Conservation (phyloP, 2,329 filamentous ascomycete genomes). For the Fusarium pseudocircinatum region DNA sequence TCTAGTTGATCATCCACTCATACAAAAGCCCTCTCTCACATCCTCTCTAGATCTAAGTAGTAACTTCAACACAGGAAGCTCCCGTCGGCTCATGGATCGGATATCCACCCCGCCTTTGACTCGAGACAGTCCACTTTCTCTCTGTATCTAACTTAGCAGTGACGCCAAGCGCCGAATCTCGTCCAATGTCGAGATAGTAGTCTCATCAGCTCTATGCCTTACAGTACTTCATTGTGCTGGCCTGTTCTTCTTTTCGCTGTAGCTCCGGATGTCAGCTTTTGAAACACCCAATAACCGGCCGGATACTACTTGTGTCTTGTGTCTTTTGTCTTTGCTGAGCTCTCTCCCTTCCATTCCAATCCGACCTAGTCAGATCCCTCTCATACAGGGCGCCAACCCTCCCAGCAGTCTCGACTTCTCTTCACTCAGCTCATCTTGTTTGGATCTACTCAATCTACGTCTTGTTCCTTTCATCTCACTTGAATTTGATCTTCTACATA, state of each 20-base stretch:
- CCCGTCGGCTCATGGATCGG: neutral
- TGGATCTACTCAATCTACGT: neutral
- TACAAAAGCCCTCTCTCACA: neutral
- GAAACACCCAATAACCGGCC: neutral
- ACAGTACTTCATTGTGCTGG: neutral
- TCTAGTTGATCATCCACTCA: constrained; percentile 15
- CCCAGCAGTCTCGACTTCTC: neutral
- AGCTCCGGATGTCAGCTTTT: constrained; percentile 5
- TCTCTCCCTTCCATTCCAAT: constrained; percentile 27
- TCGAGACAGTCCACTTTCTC: constrained; percentile 1
- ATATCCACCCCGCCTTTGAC: neutral
- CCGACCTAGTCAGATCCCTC: constrained; percentile 9
- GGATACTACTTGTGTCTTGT: neutral
- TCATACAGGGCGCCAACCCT: constrained; percentile 14
- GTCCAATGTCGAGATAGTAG: neutral
- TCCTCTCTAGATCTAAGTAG: neutral
- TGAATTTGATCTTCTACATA: neutral
- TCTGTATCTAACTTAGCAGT: neutral
- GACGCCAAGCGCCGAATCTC: neutral
- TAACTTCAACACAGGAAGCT: neutral
- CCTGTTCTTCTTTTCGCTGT: neutral
- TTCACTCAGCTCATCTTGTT: neutral
- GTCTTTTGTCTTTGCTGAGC: neutral
- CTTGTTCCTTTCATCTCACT: neutral
- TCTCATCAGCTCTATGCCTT: neutral